phyloP scores from a whole-genome alignment of 768 basidiomycete genomes.

The Sarcodon aspratus region DNA sequence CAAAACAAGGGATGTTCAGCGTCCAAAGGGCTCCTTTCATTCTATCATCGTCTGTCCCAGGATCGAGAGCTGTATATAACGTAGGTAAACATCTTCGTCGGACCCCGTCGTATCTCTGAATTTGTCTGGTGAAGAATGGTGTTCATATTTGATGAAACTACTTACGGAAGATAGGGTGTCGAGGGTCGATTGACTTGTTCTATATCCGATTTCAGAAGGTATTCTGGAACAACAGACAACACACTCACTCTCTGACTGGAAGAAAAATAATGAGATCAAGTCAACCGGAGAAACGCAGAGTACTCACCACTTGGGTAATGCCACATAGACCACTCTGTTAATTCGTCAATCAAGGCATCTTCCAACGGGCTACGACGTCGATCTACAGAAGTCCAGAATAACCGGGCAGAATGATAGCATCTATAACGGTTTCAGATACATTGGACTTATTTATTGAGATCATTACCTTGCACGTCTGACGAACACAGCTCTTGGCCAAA shows the following conservation, averaged over 20 bases:
- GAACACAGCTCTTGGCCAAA: conserved; percentile 66
- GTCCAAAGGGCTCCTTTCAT: conserved; percentile 90
- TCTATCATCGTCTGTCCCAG: conserved; percentile 74
- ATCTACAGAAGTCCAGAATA: conserved; percentile 69
- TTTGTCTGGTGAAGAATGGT: not conserved
- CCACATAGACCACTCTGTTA: conserved; percentile 71
- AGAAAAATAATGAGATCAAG: not conserved
- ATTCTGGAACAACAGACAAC: not conserved
- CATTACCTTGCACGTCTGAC: conserved; percentile 51
- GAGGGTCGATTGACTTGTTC: conserved; percentile 26
- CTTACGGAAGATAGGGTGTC: conserved; percentile 35
- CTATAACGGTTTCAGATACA: conserved; percentile 17
- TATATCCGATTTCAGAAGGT: conserved; percentile 12
- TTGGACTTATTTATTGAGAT: not conserved
- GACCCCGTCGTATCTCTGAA: conserved; percentile 58
- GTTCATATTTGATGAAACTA: not conserved
- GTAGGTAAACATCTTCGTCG: conserved; percentile 49
- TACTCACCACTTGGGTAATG: conserved; percentile 43
- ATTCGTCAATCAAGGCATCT: conserved; percentile 56
- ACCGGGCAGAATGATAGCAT: conserved; percentile 52
- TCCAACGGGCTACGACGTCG: conserved; percentile 47
- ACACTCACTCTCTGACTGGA: conserved; percentile 19
- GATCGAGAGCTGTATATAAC: conserved; percentile 45
- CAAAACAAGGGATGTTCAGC: conserved; percentile 52
- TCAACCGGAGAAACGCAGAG: not conserved